Percentiles rank a stretch among this genome's conserved stretches.
Evolutionary conservation across 169 alveolate genomes (phyloP).

Genomic region (Plasmodium fragile): DNA sequence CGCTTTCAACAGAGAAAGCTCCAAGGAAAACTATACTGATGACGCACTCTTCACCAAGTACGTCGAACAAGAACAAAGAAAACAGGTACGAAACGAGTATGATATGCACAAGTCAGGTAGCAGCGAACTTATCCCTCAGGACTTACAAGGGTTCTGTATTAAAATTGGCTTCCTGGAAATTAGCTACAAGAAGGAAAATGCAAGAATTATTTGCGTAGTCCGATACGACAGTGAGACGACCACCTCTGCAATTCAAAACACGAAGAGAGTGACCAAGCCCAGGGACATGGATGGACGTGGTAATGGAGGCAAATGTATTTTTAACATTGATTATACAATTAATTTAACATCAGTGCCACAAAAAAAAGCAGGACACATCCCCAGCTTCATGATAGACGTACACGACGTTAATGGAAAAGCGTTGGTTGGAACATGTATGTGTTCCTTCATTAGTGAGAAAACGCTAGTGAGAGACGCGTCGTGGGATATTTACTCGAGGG

Average conservation of each 20-base stretch:
- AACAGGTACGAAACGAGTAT: background rate
- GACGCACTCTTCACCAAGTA: constrained; percentile 7
- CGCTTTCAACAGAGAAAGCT: background rate
- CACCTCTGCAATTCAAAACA: constrained; percentile 66
- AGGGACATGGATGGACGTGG: constrained; percentile 16
- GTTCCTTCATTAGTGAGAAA: constrained; percentile 79
- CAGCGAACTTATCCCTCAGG: background rate
- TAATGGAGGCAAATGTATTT: constrained; percentile 75
- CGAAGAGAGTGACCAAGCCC: constrained; percentile 73
- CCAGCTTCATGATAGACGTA: constrained; percentile 86
- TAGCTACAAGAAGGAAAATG: constrained; percentile 25
- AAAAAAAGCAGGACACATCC: constrained; percentile 84
- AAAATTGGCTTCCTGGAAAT: constrained; percentile 32
- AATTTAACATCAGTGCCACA: constrained; percentile 84
- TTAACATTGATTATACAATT: constrained; percentile 79
- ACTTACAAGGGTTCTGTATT: constrained; percentile 39
- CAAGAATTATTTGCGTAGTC: constrained; percentile 76
- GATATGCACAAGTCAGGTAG: background rate
- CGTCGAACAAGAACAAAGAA: constrained; percentile 6
- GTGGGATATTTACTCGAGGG: constrained; percentile 81
- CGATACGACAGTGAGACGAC: constrained; percentile 77
- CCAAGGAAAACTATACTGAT: background rate
- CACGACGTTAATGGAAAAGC: constrained; percentile 47
- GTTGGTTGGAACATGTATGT: constrained; percentile 76
- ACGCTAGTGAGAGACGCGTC: constrained; percentile 79